Conservation (phyloP, 495 filamentous ascomycete species). For the Hyphodiscus hymeniophilus region DNA sequence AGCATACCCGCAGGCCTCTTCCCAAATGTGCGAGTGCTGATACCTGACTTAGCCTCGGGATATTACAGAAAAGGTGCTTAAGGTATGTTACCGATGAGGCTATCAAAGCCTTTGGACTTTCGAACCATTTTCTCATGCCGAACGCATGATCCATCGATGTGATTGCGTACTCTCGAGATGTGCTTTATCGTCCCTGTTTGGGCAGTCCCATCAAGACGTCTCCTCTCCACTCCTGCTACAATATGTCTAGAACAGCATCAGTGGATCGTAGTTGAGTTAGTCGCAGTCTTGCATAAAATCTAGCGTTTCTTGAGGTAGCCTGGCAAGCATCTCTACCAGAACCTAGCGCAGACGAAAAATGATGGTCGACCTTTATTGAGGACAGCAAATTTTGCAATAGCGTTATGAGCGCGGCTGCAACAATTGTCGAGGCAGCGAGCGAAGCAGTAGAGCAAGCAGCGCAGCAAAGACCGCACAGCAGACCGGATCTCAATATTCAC, state of each 20-base stretch:
- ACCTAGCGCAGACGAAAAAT: conserved; percentile 23
- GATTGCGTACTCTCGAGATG: conserved; percentile 11
- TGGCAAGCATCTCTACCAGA: conserved; percentile 41
- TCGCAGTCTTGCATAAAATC: conserved; percentile 32
- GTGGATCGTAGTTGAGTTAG: conserved; percentile 38
- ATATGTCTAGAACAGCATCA: conserved; percentile 9
- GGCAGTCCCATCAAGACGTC: conserved; percentile 28
- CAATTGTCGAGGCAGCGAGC: conserved; percentile 46
- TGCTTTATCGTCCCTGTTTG: conserved; percentile 8
- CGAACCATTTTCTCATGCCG: conserved; percentile 28
- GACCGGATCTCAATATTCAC: neutral
- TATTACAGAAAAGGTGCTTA: conserved; percentile 90
- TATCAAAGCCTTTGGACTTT: conserved; percentile 44
- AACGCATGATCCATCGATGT: conserved; percentile 15
- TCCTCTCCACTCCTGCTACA: conserved; percentile 27
- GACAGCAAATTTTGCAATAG: neutral
- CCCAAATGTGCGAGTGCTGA: neutral
- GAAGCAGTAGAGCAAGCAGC: conserved; percentile 45
- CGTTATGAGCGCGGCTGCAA: neutral
- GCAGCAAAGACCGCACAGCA: conserved; percentile 16
- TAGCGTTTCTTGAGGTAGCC: conserved; percentile 33
- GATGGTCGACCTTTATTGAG: conserved; percentile 12
- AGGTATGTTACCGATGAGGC: conserved; percentile 90
- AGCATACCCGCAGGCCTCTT: conserved; percentile 29
- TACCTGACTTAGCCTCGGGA: conserved; percentile 67